Base-by-base conservation (phyloP, 176 grass and related monocot species). In the Dactylis glomerata region DNA sequence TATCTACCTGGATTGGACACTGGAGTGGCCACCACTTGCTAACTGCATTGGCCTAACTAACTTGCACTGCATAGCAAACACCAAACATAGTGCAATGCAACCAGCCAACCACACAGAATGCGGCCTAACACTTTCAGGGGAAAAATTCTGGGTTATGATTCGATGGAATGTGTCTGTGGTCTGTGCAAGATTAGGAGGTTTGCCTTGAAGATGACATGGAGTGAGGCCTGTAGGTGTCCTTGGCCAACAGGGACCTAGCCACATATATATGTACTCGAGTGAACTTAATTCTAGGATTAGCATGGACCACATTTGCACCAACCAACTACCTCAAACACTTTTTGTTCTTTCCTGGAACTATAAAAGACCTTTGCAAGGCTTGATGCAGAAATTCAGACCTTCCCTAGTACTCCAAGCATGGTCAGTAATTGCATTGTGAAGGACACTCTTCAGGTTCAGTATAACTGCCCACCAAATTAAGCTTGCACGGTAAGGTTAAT, bases 401-500 rank as follows among this genome's bases (percentile, higher is more conserved):
- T 32, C 40, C 10, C 40, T 41, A 41, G 7, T 17, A 19, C 62
- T 16, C 47, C 19, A 66, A 80, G 42, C 78, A 36, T 59, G 41
- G 22, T 6, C 3, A 27, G 55, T 9, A 17, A 19, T 27, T 27
- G 14, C 20, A 37, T 6, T 40, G 45, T 34, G 46, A 54, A 10
- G 46, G 20, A 52, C 62, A 34, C 14, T 37, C 79, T 37, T 71
- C 10, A 7, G 80, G 80, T 82, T 68, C 61, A 10, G 14, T 73
- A 49, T 73, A 73, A 73, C 70, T 78, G 23, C 36, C 13, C 40
- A 14, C 31, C 5, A 2, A 0, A 68, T 75, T 30, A 78, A 65
- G 28, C 65, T 78, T 90, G 56, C 56, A 26, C 19, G 59, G 49
- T 83, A 75, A 79, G 56, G 73, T 20, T 64, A 17, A 64, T 64